These are phyloP conservation scores for Verruconis gallopava DNA, from an alignment of 2,329 filamentous ascomycete species.

Conservation along the genomic window DNA sequence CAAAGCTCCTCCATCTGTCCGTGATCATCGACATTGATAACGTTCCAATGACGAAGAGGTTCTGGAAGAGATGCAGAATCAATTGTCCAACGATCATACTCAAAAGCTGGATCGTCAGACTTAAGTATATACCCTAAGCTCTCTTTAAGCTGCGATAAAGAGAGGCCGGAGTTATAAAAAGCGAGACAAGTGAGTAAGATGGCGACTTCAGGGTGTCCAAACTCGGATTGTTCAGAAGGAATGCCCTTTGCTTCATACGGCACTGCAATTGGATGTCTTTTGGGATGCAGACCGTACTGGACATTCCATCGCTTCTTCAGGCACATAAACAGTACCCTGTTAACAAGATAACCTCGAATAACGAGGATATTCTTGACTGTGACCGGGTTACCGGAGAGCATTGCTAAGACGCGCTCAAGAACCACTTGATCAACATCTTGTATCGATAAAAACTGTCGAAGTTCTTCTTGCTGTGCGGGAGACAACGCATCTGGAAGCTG, in stretches of 20 bases:
- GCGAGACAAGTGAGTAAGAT: slow-evolving; percentile 52
- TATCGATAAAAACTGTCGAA: slow-evolving; percentile 11
- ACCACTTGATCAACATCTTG: background rate
- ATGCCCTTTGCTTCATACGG: slow-evolving; percentile 54
- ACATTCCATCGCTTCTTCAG: slow-evolving; percentile 56
- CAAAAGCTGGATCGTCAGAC: slow-evolving; percentile 38
- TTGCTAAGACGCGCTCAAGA: background rate
- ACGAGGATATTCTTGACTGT: slow-evolving; percentile 34
- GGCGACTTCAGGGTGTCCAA: slow-evolving; percentile 54
- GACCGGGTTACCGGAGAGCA: slow-evolving; percentile 4
- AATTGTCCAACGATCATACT: slow-evolving; percentile 33
- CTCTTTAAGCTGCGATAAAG: slow-evolving; percentile 18
- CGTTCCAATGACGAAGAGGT: slow-evolving; percentile 38
- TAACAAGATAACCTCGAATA: slow-evolving; percentile 49
- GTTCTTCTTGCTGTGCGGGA: background rate
- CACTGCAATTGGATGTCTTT: slow-evolving; percentile 48
- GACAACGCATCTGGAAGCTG: slow-evolving; percentile 1
- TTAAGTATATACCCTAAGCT: slow-evolving; percentile 37
- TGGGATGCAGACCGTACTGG: slow-evolving; percentile 36
- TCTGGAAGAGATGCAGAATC: slow-evolving; percentile 30
- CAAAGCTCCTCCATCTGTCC: slow-evolving; percentile 39
- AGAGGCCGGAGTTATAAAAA: slow-evolving; percentile 50
- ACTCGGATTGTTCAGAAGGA: slow-evolving; percentile 51
- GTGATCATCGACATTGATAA: slow-evolving; percentile 46
- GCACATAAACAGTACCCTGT: slow-evolving; percentile 45